Evolutionary conservation across 164 flowering plant genomes (phyloP).

Genomic region (Sextonia rubra): DNA sequence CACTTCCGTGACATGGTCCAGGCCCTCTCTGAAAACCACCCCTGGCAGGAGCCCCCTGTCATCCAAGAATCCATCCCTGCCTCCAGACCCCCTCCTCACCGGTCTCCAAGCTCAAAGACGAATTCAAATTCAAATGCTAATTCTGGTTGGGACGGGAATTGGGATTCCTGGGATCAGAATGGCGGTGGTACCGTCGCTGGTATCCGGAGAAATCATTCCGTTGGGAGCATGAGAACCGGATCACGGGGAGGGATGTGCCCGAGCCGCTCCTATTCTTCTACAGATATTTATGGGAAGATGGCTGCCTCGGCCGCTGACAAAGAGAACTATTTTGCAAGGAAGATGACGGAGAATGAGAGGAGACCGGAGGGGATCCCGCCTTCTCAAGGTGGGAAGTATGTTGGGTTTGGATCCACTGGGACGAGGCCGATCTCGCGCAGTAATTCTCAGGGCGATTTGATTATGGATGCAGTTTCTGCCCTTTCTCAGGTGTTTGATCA

Average conservation of each 20-base stretch:
- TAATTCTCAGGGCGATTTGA: slow-evolving; percentile 57
- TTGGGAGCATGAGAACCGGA: slow-evolving; percentile 48
- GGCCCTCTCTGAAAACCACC: slow-evolving; percentile 68
- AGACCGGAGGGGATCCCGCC: slow-evolving; percentile 88
- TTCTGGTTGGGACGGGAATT: slow-evolving; percentile 38
- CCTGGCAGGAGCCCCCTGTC: slow-evolving; percentile 77
- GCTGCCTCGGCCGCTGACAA: slow-evolving; percentile 87
- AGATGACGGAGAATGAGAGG: slow-evolving; percentile 70
- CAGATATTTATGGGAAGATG: slow-evolving; percentile 64
- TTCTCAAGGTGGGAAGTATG: slow-evolving; percentile 93
- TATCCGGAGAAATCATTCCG: slow-evolving; percentile 74
- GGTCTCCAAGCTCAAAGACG: slow-evolving; percentile 21
- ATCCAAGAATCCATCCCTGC: slow-evolving; percentile 45
- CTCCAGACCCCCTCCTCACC: slow-evolving; percentile 43
- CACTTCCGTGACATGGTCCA: slow-evolving; percentile 71
- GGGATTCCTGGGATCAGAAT: slow-evolving; percentile 88
- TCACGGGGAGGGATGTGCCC: slow-evolving; percentile 33
- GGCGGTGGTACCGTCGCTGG: slow-evolving; percentile 37
- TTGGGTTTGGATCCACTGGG: slow-evolving; percentile 80
- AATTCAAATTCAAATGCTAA: neutral
- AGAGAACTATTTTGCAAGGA: slow-evolving; percentile 71
- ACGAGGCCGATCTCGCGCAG: slow-evolving; percentile 40
- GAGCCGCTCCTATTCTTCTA: slow-evolving; percentile 63
- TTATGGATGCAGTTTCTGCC: slow-evolving; percentile 51
- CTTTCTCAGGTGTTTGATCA: slow-evolving; percentile 66